Evolutionary conservation across 2,329 filamentous ascomycete species (phyloP).

Genomic region (Trichophyton mentagrophytes): DNA sequence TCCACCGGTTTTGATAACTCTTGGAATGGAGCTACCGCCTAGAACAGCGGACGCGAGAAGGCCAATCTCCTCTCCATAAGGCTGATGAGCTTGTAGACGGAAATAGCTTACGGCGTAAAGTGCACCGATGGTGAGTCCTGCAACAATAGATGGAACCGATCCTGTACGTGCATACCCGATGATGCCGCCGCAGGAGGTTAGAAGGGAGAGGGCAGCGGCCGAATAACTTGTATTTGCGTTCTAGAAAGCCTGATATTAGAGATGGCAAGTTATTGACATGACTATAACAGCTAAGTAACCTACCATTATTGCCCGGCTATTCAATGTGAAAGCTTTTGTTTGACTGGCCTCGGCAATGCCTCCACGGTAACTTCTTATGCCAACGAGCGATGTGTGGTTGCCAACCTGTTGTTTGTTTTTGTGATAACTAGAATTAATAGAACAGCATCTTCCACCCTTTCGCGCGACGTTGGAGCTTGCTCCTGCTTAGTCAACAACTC

Average conservation of each 20-base stretch:
- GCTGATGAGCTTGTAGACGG: slow-evolving; percentile 59
- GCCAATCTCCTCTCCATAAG: slow-evolving; percentile 80
- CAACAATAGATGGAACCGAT: slow-evolving; percentile 74
- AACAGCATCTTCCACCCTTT: no score
- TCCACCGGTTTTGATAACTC: slow-evolving; percentile 60
- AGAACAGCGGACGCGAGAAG: slow-evolving; percentile 77
- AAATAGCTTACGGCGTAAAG: slow-evolving; percentile 69
- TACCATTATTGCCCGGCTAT: neutral
- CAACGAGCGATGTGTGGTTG: no score
- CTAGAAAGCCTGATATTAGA: neutral
- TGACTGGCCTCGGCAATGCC: no score
- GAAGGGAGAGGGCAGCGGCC: slow-evolving; percentile 63
- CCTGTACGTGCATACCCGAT: slow-evolving; percentile 75
- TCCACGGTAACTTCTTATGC: no score
- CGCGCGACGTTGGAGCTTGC: neutral
- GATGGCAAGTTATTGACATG: neutral
- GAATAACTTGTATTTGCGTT: slow-evolving; percentile 36
- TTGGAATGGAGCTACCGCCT: slow-evolving; percentile 69
- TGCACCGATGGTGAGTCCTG: slow-evolving; percentile 68
- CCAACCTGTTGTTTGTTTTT: no score
- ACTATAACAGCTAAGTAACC: neutral
- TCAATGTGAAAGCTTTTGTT: neutral
- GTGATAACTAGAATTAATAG: no score
- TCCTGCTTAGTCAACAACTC: neutral
- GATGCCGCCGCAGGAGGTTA: slow-evolving; percentile 78